Evolutionary conservation across 345 rosid species (phyloP).

Genomic region (Corymbia maculata): DNA sequence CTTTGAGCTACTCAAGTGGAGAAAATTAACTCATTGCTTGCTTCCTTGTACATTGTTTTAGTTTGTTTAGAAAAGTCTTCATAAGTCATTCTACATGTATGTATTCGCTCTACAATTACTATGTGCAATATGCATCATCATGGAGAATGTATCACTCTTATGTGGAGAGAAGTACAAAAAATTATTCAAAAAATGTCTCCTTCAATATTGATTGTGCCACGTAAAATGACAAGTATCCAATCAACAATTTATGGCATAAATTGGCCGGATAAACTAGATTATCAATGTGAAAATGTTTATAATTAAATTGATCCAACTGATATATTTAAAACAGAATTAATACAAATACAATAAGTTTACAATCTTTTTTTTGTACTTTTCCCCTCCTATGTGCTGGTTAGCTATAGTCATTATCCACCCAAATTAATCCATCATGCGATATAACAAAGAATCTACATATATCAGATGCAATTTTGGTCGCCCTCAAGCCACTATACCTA

Average conservation of each 20-base stretch:
- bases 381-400: neutral
- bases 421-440: neutral
- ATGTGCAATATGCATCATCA: too few species aligned
- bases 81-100: neutral
- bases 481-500: neutral
- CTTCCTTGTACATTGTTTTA: neutral
- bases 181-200: too few species aligned
- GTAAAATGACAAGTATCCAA: fast-evolving
- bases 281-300: too few species aligned
- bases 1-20: neutral
- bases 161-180: too few species aligned
- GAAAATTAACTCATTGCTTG: neutral
- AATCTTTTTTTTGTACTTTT: neutral
- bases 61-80: neutral
- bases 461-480: neutral
- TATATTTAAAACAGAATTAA: fast-evolving
- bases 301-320: too few species aligned
- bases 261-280: fast-evolving
- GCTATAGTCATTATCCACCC: neutral
- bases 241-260: neutral
- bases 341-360: too few species aligned
- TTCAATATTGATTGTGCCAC: neutral
- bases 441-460: neutral
- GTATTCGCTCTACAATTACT: neutral
- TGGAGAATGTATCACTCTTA: too few species aligned